Percentiles rank a stretch among this genome's conserved stretches.
Evolutionary conservation across 805 yeast genomes (phyloP).

Genomic region (Candida ortonii): DNA sequence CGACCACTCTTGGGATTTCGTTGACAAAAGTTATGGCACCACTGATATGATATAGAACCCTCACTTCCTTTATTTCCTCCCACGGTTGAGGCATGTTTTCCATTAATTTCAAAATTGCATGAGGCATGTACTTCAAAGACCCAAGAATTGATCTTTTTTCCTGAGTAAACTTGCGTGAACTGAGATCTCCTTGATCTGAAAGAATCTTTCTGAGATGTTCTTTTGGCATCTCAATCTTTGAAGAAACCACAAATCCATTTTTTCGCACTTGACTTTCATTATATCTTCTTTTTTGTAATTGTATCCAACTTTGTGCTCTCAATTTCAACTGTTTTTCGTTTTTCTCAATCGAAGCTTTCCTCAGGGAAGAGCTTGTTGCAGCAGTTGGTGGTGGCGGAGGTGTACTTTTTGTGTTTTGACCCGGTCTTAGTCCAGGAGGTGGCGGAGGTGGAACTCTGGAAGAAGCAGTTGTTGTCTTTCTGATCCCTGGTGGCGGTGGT

Average conservation of each 20-base stretch:
- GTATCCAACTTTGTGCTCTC: conserved; percentile 58
- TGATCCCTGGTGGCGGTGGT: conserved; percentile 33
- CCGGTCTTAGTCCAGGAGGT: conserved; percentile 23
- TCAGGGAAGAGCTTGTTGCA: too few species aligned
- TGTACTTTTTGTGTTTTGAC: neutral
- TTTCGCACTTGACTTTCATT: conserved; percentile 32
- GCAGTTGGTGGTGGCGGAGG: conserved; percentile 33
- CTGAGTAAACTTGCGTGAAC: conserved; percentile 70
- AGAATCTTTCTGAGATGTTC: conserved; percentile 87
- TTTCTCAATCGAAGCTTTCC: too few species aligned
- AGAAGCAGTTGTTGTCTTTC: neutral
- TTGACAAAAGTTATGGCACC: conserved; percentile 96
- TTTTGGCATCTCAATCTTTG: conserved; percentile 84
- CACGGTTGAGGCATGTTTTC: conserved; percentile 99
- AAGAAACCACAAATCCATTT: conserved; percentile 53
- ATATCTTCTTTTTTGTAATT: conserved; percentile 58
- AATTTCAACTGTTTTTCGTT: conserved; percentile 32
- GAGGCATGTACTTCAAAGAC: conserved; percentile 92
- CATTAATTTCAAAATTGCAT: conserved; percentile 80
- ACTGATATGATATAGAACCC: conserved; percentile 81
- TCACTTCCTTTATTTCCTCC: conserved; percentile 84
- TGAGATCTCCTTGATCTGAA: conserved; percentile 79
- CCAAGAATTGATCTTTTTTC: conserved; percentile 88
- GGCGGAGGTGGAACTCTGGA: conserved; percentile 37
- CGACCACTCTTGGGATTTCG: conserved; percentile 87